Evolutionary conservation across 2,329 filamentous ascomycete species (phyloP), one percentile per base, ranked within the genome.

Genomic region (Colletotrichum kahawae): DNA sequence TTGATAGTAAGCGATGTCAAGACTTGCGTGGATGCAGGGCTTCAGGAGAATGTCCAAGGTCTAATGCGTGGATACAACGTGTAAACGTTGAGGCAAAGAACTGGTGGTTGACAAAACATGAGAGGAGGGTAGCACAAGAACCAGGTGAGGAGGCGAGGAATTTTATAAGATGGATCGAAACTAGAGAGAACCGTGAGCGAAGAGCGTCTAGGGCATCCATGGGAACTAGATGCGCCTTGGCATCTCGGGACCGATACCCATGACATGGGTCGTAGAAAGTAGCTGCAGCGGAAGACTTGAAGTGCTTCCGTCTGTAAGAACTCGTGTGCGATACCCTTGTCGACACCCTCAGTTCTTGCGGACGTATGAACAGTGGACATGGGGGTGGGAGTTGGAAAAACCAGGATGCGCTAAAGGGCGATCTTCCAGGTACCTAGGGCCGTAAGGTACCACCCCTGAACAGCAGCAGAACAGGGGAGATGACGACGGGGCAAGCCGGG

Each of bases 161-260:
- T 63, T 72, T 75, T 75, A 75, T 75, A 75, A 64, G 43, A 72
- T 57, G 57, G 51, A 59, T 59, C 29, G 69, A 57, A 72, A 63
- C 56, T 51, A 56, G 72, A 72, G 69, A 36, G 69, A 67, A 33
- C 56, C 21, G 56, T 57, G n/a, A 67, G 59, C 48, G 18, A 51
- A 67, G 54, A 57, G 48, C 12, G 69, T 36, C 43, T 36, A 67
- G 69, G 59, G 63, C 54, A 59, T 38, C 51, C 51, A 21, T 8
- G 31, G 14, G 69, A 38, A 67, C 63, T 43, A 57, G 27, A 64
- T 64, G 57, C 56, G 63, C 48, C 72, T 68, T 75, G 72, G 72
- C 69, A 36, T 75, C 63, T 72, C 64, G 72, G 69, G 72, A 67
- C 56, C 72, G 72, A 75, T 75, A 72, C 57, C 69, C 63, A 72